Percentiles rank a stretch among this genome's conserved stretches.
phyloP scores from a whole-genome alignment of 148 eudicot species.

The Fagopyrum tataricum region DNA sequence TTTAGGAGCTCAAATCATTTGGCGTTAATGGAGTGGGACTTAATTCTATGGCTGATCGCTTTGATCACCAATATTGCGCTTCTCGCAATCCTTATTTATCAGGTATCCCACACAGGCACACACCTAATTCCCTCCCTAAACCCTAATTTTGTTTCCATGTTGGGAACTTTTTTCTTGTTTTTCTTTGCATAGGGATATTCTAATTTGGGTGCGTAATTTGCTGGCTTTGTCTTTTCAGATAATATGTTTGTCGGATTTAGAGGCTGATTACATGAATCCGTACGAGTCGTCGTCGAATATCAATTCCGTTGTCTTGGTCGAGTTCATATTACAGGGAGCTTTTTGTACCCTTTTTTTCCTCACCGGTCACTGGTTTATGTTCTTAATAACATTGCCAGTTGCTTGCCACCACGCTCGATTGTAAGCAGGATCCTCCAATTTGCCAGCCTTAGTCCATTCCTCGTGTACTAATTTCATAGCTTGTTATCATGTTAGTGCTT shows the following conservation, averaged over 20 bases:
- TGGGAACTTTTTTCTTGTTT: background rate
- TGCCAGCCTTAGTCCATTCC: background rate
- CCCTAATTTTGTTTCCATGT: background rate
- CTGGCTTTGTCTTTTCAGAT: slow-evolving; percentile 29
- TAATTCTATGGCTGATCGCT: slow-evolving; percentile 36
- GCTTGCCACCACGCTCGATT: slow-evolving; percentile 49
- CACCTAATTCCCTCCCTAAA: background rate
- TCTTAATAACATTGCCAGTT: slow-evolving; percentile 59
- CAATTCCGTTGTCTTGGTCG: slow-evolving; percentile 59
- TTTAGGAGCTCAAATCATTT: background rate
- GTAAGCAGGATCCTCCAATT: slow-evolving; percentile 35
- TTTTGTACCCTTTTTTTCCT: slow-evolving; percentile 53
- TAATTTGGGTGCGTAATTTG: background rate
- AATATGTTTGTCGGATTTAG: slow-evolving; percentile 84
- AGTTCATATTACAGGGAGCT: slow-evolving; percentile 61
- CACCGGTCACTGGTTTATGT: slow-evolving; percentile 79
- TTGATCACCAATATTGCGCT: slow-evolving; percentile 28
- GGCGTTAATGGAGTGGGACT: slow-evolving; percentile 24
- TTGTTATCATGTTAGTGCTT: background rate
- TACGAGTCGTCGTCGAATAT: slow-evolving; percentile 73
- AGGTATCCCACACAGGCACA: slow-evolving; percentile 23
- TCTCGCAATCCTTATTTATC: slow-evolving; percentile 32
- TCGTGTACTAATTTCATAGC: background rate
- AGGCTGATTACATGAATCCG: slow-evolving; percentile 87
- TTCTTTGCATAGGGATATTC: background rate